Evolutionary conservation across 495 filamentous ascomycete genomes (phyloP), one percentile per base, ranked within the genome.

Genomic region (Beverwykella pulmonaria): DNA sequence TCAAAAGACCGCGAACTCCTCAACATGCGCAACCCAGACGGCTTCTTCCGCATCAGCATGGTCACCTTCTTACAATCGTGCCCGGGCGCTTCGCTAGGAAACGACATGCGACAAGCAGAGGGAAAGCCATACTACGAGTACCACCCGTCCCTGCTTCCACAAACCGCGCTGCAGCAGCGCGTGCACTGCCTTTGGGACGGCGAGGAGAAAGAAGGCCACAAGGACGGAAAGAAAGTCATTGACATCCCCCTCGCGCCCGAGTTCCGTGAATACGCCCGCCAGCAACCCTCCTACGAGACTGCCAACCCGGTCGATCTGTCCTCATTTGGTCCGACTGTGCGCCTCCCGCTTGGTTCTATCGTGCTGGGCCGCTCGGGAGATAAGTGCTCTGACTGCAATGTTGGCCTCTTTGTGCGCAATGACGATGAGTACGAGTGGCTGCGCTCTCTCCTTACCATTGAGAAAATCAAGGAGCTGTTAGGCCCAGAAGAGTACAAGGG

Each of bases 111-210:
- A 12, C 73, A 72, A 34, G 70, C 70, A 41, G 67, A 71, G 48
- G 70, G 70, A 17, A 76, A 76, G 58, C 75, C 71, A 12, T 77
- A 72, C 61, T 75, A 71, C 52, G 75, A 77, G 67, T 76, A 75
- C 61, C 71, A 67, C 53, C 63, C 69, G 1, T 49, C 64, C 8
- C 56, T 73, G 8, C 57, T 77, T 14, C 75, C 75, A 23, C 75
- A 75, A 54, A 49, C 47, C 17, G 68, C 66, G 15, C 57, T 75
- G 39, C 46, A 64, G n/a, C 74, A 75, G 36, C 56, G 52, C 19
- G 73, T 69, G 7, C 71, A 75, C 50, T 65, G 72, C 29, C 58
- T 73, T 17, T 71, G 50, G 47, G 68, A 67, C 17, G 63, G 30
- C 55, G 55, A 47, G 15, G 63, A 30, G 7, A 26, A 30, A 3